phyloP scores from a whole-genome alignment of 2,329 filamentous ascomycete species.

The Hymenoscyphus infarciens region DNA sequence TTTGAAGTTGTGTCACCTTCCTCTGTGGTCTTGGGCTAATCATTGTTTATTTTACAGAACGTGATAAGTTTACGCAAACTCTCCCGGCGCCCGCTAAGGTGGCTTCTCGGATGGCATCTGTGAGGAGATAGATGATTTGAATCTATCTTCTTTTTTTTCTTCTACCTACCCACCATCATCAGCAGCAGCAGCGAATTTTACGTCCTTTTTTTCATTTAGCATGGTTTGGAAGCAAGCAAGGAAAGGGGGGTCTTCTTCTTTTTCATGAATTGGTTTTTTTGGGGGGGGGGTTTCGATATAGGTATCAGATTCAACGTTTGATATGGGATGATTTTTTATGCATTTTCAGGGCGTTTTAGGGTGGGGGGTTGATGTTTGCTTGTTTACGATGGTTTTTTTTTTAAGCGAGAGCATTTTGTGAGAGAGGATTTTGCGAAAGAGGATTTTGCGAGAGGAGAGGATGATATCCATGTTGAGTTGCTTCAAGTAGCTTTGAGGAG shows the following conservation, averaged over 20 bases:
- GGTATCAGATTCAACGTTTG: background rate
- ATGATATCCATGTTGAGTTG: background rate
- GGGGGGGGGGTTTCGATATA: too few species aligned
- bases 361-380: too few species aligned
- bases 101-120: slow-evolving; percentile 35
- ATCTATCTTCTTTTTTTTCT: background rate
- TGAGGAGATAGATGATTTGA: slow-evolving; percentile 28
- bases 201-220: background rate
- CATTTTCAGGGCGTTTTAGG: slow-evolving; percentile 1
- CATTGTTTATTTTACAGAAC: slow-evolving; percentile 21
- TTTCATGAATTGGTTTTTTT: too few species aligned
- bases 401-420: background rate
- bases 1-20: background rate
- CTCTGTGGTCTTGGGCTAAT: slow-evolving; percentile 11
- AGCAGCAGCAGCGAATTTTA: too few species aligned
- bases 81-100: slow-evolving; percentile 35
- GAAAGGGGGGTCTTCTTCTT: background rate
- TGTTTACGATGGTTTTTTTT: background rate
- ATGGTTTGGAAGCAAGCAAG: slow-evolving; percentile 1
- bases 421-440: too few species aligned
- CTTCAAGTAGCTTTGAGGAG: background rate
- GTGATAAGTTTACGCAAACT: slow-evolving; percentile 32
- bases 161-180: too few species aligned
- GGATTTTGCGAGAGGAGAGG: background rate
- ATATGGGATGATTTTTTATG: background rate